A percentile compares a stretch with the other conserved stretches of the same genome.
Evolutionary conservation across 2,329 filamentous ascomycete genomes (phyloP).

Genomic region (Juglanconis oblonga): DNA sequence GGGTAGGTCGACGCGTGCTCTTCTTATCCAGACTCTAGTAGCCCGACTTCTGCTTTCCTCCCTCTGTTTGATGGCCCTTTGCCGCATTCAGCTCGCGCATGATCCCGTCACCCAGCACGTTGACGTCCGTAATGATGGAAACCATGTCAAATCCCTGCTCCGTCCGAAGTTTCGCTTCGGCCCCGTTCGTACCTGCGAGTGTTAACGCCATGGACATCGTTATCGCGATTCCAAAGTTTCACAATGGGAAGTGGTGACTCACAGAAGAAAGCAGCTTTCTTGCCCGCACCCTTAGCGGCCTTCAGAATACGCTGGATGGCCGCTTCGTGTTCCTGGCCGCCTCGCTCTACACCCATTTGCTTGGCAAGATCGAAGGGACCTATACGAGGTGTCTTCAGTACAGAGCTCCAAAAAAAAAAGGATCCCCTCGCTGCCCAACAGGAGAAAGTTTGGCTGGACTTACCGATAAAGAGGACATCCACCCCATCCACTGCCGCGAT

Average conservation of each 20-base stretch:
- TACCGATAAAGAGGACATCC: slow-evolving; percentile 37
- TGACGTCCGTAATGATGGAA: slow-evolving; percentile 35
- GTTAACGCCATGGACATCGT: neutral
- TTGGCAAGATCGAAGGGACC: slow-evolving; percentile 31
- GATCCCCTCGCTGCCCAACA: too few relatives aligned
- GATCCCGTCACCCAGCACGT: slow-evolving; percentile 31
- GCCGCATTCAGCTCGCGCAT: slow-evolving; percentile 29
- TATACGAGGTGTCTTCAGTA: neutral
- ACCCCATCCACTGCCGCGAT: slow-evolving; percentile 39
- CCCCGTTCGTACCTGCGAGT: slow-evolving; percentile 29
- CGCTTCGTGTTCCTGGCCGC: slow-evolving; percentile 36
- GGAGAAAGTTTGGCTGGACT: neutral
- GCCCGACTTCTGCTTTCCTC: neutral
- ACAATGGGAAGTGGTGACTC: slow-evolving; percentile 13
- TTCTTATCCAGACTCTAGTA: neutral
- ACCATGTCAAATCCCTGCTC: slow-evolving; percentile 39
- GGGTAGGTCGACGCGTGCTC: neutral
- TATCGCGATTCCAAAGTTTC: neutral
- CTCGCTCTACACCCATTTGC: slow-evolving; percentile 33
- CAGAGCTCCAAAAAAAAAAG: too few relatives aligned
- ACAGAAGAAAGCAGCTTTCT: slow-evolving; percentile 40
- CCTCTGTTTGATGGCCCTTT: slow-evolving; percentile 21
- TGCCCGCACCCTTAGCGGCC: slow-evolving; percentile 33
- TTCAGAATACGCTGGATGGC: slow-evolving; percentile 33
- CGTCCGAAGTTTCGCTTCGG: slow-evolving; percentile 30